Percentiles rank a stretch among this genome's conserved stretches.
These are phyloP conservation scores for Umbellularia californica DNA, from an alignment of 164 flowering plant species.

Conservation along the genomic window DNA sequence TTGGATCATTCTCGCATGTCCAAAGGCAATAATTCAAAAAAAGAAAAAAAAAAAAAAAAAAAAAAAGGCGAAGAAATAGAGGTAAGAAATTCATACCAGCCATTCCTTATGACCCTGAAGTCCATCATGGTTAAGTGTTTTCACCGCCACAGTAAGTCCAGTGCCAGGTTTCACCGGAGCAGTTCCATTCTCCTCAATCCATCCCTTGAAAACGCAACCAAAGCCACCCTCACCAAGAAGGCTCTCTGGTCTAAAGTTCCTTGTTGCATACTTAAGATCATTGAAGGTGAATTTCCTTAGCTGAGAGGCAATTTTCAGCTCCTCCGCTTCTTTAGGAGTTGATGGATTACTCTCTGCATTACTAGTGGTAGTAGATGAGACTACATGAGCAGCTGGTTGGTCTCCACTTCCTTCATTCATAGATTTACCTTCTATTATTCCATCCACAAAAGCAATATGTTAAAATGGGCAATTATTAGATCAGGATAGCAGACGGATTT, in stretches of 20 bases:
- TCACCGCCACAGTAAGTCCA: constrained; percentile 92
- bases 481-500: no score
- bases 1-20: background rate
- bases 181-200: constrained; percentile 96
- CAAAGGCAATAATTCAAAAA: no score
- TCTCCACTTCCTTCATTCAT: constrained; percentile 59
- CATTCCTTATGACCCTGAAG: constrained; percentile 98
- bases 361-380: constrained; percentile 71
- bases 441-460: background rate
- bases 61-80: background rate
- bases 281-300: constrained; percentile 72
- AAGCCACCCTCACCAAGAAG: constrained; percentile 96
- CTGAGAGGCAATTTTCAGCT: constrained; percentile 72
- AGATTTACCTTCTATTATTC: constrained; percentile 52
- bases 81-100: constrained; percentile 44
- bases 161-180: constrained; percentile 92
- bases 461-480: no score
- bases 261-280: constrained; percentile 81
- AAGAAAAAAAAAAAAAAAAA: no score
- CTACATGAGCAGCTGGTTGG: constrained; percentile 45
- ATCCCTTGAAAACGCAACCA: constrained; percentile 94
- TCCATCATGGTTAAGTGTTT: constrained; percentile 91
- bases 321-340: constrained; percentile 69
- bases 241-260: constrained; percentile 88
- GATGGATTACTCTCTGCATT: constrained; percentile 69